These are phyloP conservation scores for Dictyostelium firmibasis DNA, from an alignment of 78 protist species.

Conservation along the genomic window DNA sequence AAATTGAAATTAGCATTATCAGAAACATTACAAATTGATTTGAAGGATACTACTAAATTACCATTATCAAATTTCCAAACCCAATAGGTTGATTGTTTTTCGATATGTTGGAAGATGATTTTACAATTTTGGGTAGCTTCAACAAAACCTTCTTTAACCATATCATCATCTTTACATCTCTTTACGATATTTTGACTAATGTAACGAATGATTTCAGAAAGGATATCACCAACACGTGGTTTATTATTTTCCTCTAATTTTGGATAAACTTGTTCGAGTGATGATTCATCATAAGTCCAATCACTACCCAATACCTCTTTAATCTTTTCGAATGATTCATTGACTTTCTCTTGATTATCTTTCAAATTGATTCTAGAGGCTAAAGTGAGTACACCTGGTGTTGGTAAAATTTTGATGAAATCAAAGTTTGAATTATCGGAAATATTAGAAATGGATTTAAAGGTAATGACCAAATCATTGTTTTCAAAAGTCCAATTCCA, in stretches of 20 bases:
- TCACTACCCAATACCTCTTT: constrained; percentile 11
- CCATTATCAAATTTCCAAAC: neutral
- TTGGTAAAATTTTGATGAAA: constrained; percentile 47
- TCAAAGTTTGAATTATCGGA: constrained; percentile 7
- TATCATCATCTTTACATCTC: constrained; percentile 35
- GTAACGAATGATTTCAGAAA: constrained; percentile 3
- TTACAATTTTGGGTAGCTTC: constrained; percentile 12
- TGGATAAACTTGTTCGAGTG: constrained; percentile 27
- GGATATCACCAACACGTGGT: constrained; percentile 21
- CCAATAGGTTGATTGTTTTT: constrained; percentile 31
- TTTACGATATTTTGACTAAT: constrained; percentile 10
- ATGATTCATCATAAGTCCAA: constrained; percentile 26
- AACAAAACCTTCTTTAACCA: constrained; percentile 58
- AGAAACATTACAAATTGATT: constrained; percentile 3
- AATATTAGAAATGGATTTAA: constrained; percentile 9
- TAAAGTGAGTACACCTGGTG: constrained; percentile 35
- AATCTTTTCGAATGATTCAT: constrained; percentile 30
- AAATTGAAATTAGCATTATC: constrained; percentile 34
- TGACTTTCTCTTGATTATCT: constrained; percentile 8
- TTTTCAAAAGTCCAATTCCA: constrained; percentile 15
- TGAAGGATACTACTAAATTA: constrained; percentile 22
- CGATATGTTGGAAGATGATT: neutral
- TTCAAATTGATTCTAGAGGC: constrained; percentile 10
- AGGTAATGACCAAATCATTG: neutral
- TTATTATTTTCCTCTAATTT: neutral